Evolutionary conservation across 495 filamentous ascomycete species (phyloP).

Genomic region (Xylaria venustula): DNA sequence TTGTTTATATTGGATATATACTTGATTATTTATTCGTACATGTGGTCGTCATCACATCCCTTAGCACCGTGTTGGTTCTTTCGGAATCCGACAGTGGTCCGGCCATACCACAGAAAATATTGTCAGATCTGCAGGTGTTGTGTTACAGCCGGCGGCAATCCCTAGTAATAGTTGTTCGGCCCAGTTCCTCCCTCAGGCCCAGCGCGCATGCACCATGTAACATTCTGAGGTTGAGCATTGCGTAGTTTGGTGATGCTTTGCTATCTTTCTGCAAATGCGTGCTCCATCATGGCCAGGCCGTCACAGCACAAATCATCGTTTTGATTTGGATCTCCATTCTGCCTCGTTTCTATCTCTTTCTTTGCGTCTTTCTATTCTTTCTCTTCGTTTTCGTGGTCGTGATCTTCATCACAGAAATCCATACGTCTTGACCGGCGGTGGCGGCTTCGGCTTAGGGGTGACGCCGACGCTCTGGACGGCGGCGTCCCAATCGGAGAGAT

Average conservation of each 20-base stretch:
- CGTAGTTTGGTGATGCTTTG: background rate
- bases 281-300: too few relatives aligned
- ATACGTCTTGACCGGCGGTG: conserved; percentile 8
- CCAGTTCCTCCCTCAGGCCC: background rate
- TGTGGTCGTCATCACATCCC: too few relatives aligned
- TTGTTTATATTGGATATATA: too few relatives aligned
- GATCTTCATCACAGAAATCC: conserved; percentile 14
- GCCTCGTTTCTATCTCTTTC: background rate
- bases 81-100: too few relatives aligned
- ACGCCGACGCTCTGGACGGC: conserved; percentile 31
- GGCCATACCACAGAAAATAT: background rate
- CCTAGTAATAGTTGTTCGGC: background rate
- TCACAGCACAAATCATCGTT: too few relatives aligned
- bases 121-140: background rate
- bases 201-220: too few relatives aligned
- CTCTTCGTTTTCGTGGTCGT: too few relatives aligned
- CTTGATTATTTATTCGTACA: too few relatives aligned
- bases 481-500: conserved; percentile 50
- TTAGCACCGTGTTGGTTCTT: too few relatives aligned
- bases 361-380: too few relatives aligned
- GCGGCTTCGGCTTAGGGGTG: conserved; percentile 9
- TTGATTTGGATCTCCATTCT: background rate
- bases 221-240: too few relatives aligned
- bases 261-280: background rate
- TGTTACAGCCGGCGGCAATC: background rate